phyloP scores from a whole-genome alignment of 495 filamentous ascomycete genomes.

The Astrocystis sublimbata region DNA sequence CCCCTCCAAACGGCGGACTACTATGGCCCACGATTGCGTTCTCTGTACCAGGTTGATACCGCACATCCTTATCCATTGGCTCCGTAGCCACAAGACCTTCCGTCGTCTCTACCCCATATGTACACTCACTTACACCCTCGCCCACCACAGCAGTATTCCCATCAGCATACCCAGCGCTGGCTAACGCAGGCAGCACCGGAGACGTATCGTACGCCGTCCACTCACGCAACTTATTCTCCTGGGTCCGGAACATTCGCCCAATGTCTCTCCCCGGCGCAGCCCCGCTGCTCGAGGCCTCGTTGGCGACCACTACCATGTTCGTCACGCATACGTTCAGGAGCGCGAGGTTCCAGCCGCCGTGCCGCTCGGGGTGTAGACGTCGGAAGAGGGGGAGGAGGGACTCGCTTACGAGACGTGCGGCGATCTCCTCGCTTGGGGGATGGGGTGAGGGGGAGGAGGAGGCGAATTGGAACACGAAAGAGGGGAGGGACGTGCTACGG shows the following conservation, averaged over 20 bases:
- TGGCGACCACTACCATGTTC: slow-evolving; percentile 69
- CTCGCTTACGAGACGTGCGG: slow-evolving; percentile 69
- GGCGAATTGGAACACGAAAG: slow-evolving; percentile 65
- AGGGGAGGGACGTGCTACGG: slow-evolving; percentile 66
- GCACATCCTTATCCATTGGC: neutral
- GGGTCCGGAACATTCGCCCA: slow-evolving; percentile 65
- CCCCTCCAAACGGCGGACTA: slow-evolving; percentile 31
- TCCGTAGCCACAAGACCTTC: slow-evolving; percentile 5
- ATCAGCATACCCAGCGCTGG: no score
- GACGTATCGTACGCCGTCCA: slow-evolving; percentile 58
- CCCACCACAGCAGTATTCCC: slow-evolving; percentile 4
- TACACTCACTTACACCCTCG: neutral
- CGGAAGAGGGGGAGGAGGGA: slow-evolving; percentile 68
- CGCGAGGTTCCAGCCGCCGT: slow-evolving; percentile 70
- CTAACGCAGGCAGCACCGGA: neutral
- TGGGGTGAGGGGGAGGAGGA: slow-evolving; percentile 56
- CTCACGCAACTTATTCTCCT: slow-evolving; percentile 63
- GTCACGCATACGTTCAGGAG: slow-evolving; percentile 85
- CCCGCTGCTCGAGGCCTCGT: slow-evolving; percentile 26
- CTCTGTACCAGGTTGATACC: neutral
- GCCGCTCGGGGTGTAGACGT: slow-evolving; percentile 66
- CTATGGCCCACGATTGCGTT: neutral
- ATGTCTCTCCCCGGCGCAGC: slow-evolving; percentile 52
- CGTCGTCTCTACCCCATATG: no score
- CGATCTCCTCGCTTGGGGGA: slow-evolving; percentile 51